These are phyloP conservation scores for Melampsora larici-populina DNA, from an alignment of 1,284 basidiomycete genomes.

Conservation along the genomic window DNA sequence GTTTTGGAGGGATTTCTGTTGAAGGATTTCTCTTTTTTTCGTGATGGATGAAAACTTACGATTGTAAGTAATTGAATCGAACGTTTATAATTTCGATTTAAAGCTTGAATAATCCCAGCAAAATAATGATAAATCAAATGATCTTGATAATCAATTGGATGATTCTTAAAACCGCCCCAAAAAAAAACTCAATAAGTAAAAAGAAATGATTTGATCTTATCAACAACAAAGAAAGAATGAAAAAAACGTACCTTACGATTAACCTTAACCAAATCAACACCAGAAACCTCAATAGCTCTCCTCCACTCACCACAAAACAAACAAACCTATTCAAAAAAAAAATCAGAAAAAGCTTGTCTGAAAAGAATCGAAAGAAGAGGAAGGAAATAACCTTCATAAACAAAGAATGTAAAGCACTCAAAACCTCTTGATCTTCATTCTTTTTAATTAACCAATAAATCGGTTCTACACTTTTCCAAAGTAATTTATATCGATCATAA, in stretches of 20 bases:
- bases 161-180: constrained; percentile 1
- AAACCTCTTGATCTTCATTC: background rate
- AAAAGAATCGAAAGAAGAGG: background rate
- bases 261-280: constrained; percentile 22
- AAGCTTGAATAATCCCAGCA: constrained; percentile 37
- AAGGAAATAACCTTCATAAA: constrained; percentile 14
- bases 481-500: background rate
- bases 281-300: constrained; percentile 10
- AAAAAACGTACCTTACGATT: constrained; percentile 20
- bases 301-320: constrained; percentile 3
- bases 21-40: too few relatives aligned
- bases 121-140: constrained; percentile 40
- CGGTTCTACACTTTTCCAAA: background rate
- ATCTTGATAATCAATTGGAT: constrained; percentile 39
- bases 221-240: background rate
- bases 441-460: background rate
- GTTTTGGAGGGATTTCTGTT: too few relatives aligned
- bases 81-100: constrained; percentile 29
- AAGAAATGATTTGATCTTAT: background rate
- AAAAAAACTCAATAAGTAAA: background rate
- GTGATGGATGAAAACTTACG: too few relatives aligned
- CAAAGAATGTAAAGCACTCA: constrained; percentile 18
- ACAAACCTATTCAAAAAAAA: constrained; percentile 13
- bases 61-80: constrained; percentile 33
- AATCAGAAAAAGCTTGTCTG: background rate